Evolutionary conservation across 305 asterid genomes (phyloP), one percentile per base, ranked within the genome.

Genomic region (Plantago lanceolata): DNA sequence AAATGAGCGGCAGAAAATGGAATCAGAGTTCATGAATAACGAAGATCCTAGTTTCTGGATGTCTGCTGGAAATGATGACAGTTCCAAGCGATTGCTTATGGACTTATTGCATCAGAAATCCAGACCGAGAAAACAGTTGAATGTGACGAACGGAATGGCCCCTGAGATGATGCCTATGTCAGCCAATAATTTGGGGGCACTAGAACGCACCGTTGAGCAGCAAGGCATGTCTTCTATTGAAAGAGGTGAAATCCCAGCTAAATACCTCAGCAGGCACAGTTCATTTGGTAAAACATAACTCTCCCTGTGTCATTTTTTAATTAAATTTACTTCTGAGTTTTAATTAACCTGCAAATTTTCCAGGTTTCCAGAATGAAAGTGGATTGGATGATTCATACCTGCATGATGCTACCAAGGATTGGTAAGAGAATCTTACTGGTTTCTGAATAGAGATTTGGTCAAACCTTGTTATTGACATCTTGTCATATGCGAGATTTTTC

Each of bases 31-130:
- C 62, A 85, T 74, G 73, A 76, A 81, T 73, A 79, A 73, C 59
- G 99, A 86, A 72, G 96, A 94, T 75, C 77, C 88, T 47, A 88
- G 95, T 78, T 68, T 90, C 65, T 90, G 97, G 99, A 90, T 90
- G 97, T 88, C 97, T 13, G 90, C 94, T 59, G 96, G 89, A 68
- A 69, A 82, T 76, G 97, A 94, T 69, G 97, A 94, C 78, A 86
- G 79, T 80, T 94, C 99, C 43, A 94, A 90, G 81, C 90, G 95
- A 16, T 78, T 94, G 76, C 96, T 94, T 61, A 86, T 94, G 97
- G 96, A 94, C 64, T 76, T 94, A 65, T 87, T 94, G 50, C 94
- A 88, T 58, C 99, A 83, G 76, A 94, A 90, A 69, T 73, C 96
- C n/a, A 82, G 81, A 59, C 68, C 89, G 33, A 61, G 64, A 52